Evolutionary conservation across 164 flowering plant species (phyloP).

Genomic region (Magnolia kwangsiensis): DNA sequence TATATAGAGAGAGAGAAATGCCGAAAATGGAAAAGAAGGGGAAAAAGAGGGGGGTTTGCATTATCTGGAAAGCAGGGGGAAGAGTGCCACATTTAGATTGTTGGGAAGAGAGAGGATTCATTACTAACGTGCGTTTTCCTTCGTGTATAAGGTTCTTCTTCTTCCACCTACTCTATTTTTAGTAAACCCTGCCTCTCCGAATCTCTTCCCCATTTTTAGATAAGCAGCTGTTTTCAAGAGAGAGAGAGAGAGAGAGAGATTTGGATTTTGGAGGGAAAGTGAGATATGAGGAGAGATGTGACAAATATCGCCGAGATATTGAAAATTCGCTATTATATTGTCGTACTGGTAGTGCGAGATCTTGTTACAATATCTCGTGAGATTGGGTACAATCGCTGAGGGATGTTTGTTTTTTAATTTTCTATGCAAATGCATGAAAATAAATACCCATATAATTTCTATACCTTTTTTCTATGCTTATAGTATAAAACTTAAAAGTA

Average conservation of each 20-base stretch:
- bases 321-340: no score
- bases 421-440: no score
- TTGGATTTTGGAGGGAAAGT: background rate
- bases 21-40: conserved; percentile 9
- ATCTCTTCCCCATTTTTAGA: background rate
- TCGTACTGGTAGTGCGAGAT: no score
- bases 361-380: no score
- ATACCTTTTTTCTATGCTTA: no score
- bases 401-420: no score
- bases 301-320: no score
- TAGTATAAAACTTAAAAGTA: no score
- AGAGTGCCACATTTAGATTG: background rate
- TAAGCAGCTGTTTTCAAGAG: background rate
- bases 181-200: background rate
- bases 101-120: background rate
- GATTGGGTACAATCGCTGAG: no score
- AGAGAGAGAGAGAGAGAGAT: background rate
- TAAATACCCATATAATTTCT: no score
- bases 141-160: background rate
- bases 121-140: background rate
- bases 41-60: background rate
- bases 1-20: background rate
- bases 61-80: background rate
- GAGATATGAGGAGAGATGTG: background rate
- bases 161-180: background rate